Percentiles rank a stretch among this genome's conserved stretches.
Conservation (phyloP, 2,329 filamentous ascomycete species). For the Chalaropsis thielavioides region DNA sequence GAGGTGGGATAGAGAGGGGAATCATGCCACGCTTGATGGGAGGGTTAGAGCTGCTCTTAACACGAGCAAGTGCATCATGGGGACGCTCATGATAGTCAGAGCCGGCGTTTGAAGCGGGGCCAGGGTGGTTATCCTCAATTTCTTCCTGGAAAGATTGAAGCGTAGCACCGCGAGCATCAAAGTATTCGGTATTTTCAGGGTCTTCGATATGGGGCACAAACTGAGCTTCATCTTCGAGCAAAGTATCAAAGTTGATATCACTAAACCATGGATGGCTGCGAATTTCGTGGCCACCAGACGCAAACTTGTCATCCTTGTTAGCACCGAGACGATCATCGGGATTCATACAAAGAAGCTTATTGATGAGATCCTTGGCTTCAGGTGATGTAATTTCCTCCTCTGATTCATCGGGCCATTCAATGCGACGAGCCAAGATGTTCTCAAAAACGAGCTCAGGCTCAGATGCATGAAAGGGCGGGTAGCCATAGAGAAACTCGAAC, state of each 20-base stretch:
- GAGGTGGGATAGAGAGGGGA: conserved; percentile 89
- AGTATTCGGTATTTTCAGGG: conserved; percentile 95
- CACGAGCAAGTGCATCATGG: conserved; percentile 83
- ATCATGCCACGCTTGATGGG: conserved; percentile 83
- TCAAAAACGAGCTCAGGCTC: conserved; percentile 92
- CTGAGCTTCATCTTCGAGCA: conserved; percentile 89
- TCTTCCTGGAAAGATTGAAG: conserved; percentile 87
- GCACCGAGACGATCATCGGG: conserved; percentile 70
- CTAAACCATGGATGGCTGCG: conserved; percentile 78
- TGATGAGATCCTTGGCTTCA: conserved; percentile 89
- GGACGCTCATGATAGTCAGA: conserved; percentile 71
- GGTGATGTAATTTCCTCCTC: conserved; percentile 61
- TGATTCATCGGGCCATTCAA: conserved; percentile 79
- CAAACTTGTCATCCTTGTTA: conserved; percentile 68
- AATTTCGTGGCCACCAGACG: conserved; percentile 81
- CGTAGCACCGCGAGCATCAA: conserved; percentile 80
- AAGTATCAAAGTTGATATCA: conserved; percentile 73
- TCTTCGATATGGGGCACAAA: conserved; percentile 89
- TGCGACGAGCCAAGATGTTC: conserved; percentile 79
- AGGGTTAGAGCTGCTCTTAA: conserved; percentile 42
- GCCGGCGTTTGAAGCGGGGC: conserved; percentile 52
- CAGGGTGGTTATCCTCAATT: conserved; percentile 75
- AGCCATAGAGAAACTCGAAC: conserved; percentile 89
- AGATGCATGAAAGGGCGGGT: conserved; percentile 80
- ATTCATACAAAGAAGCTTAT: conserved; percentile 75